Conservation (phyloP, 371 early-diverging fungal species). For the Mortierella sp. region DNA sequence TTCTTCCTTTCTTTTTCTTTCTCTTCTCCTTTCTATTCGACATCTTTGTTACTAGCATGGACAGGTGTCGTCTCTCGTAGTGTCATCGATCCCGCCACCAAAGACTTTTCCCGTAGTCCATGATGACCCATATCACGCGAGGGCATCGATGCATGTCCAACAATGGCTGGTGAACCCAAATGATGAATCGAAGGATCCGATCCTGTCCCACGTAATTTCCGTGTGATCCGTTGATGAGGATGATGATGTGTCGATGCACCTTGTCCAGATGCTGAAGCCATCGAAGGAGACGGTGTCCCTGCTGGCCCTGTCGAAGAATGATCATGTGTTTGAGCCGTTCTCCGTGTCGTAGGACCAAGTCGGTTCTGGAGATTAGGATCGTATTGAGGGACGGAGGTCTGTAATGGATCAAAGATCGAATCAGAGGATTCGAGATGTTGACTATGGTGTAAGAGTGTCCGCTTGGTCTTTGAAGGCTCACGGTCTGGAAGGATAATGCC, state of each 20-base stretch:
- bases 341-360: slow-evolving; percentile 43
- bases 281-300: slow-evolving; percentile 8
- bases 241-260: no score
- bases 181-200: slow-evolving; percentile 43
- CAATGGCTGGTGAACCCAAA: slow-evolving; percentile 16
- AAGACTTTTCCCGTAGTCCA: slow-evolving; percentile 37
- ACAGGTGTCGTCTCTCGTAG: slow-evolving; percentile 49
- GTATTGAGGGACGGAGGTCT: no score
- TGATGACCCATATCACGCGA: slow-evolving; percentile 17
- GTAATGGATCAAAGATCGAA: slow-evolving; percentile 20
- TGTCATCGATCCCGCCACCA: slow-evolving; percentile 22
- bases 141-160: neutral
- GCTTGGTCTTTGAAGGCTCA: slow-evolving; percentile 66
- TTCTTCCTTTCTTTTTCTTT: no score
- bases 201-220: slow-evolving; percentile 47
- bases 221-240: slow-evolving; percentile 33
- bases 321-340: slow-evolving; percentile 34
- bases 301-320: slow-evolving; percentile 15
- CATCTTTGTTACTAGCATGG: slow-evolving; percentile 38
- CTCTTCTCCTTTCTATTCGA: no score
- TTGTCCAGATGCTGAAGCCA: slow-evolving; percentile 35
- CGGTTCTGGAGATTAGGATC: slow-evolving; percentile 19
- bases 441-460: slow-evolving; percentile 57
- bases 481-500: slow-evolving; percentile 76
- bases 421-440: slow-evolving; percentile 23